Evolutionary conservation across 805 yeast species (phyloP).

Genomic region (Barnettozyma sp.): DNA sequence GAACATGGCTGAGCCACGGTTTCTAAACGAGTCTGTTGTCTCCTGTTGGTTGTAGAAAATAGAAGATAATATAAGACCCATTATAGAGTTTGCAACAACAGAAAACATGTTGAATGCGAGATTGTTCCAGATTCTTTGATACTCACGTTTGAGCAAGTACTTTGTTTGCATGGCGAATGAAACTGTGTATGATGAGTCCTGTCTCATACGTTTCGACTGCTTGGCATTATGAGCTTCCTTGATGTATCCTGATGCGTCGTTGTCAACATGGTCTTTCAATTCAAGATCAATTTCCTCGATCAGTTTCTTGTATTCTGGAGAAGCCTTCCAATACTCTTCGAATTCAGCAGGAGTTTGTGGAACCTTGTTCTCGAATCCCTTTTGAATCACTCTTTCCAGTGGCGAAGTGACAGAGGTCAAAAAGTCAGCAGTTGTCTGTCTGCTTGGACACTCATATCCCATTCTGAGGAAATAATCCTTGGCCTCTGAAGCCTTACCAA

Average conservation of each 20-base stretch:
- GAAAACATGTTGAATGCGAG: slow-evolving; percentile 36
- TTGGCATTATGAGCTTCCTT: slow-evolving; percentile 38
- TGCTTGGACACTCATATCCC: slow-evolving; percentile 47
- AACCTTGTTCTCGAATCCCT: slow-evolving; percentile 38
- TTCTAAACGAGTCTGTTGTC: slow-evolving; percentile 40
- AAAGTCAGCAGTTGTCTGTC: slow-evolving; percentile 52
- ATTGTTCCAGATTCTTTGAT: slow-evolving; percentile 42
- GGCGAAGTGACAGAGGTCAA: slow-evolving; percentile 48
- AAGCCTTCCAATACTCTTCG: slow-evolving; percentile 37
- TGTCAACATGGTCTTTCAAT: no score
- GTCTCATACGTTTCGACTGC: slow-evolving; percentile 39
- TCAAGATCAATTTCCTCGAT: slow-evolving; percentile 37
- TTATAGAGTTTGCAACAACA: slow-evolving; percentile 37
- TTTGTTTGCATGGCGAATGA: slow-evolving; percentile 44
- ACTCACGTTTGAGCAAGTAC: slow-evolving; percentile 36
- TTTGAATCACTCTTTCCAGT: slow-evolving; percentile 35
- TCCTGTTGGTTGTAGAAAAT: slow-evolving; percentile 43
- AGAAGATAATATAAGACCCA: slow-evolving; percentile 49
- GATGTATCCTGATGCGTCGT: no score
- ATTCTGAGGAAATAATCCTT: slow-evolving; percentile 39
- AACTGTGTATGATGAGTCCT: slow-evolving; percentile 41
- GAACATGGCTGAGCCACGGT: slow-evolving; percentile 55
- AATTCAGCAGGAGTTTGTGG: slow-evolving; percentile 47
- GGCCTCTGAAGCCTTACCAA: slow-evolving; percentile 37
- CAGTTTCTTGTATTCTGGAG: slow-evolving; percentile 33